These are phyloP conservation scores for Fusarium xyrophilum DNA, from an alignment of 2,329 filamentous ascomycete species.

Conservation along the genomic window DNA sequence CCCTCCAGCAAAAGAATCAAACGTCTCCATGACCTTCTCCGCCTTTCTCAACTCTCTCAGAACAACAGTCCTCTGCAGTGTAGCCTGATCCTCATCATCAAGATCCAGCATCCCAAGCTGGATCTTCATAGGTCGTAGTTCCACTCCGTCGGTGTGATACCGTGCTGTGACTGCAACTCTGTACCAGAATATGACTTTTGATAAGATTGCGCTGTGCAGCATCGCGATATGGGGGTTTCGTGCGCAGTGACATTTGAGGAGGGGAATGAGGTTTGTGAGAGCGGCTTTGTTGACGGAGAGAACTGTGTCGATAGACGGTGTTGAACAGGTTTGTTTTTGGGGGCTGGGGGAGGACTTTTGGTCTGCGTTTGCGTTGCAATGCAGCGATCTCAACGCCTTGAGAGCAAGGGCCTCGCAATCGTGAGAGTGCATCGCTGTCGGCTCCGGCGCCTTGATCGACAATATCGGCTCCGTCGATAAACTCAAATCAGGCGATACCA, in stretches of 20 bases:
- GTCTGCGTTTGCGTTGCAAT: constrained; percentile 2
- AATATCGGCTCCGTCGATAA: neutral
- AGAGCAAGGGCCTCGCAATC: constrained; percentile 21
- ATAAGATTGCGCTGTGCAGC: constrained; percentile 23
- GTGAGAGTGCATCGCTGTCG: neutral
- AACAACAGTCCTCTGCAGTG: neutral
- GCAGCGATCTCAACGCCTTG: constrained; percentile 1
- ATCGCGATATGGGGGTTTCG: constrained; percentile 5
- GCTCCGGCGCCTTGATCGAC: neutral
- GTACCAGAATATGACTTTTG: constrained; percentile 27
- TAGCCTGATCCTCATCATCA: constrained; percentile 23
- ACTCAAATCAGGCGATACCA: constrained; percentile 4
- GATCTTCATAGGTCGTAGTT: constrained; percentile 18
- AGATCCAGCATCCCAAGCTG: constrained; percentile 21
- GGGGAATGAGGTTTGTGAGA: constrained; percentile 1
- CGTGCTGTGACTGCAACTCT: constrained; percentile 2
- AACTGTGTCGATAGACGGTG: constrained; percentile 23
- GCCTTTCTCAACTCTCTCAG: constrained; percentile 17
- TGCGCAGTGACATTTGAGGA: constrained; percentile 13
- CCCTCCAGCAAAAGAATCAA: constrained; percentile 2
- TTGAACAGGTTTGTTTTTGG: neutral
- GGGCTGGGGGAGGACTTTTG: neutral
- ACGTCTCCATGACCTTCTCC: constrained; percentile 8
- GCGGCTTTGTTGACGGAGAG: constrained; percentile 19
- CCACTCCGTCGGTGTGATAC: neutral